Conservation (phyloP, 2,329 filamentous ascomycete species). For the Chalaropsis ovoidea region DNA sequence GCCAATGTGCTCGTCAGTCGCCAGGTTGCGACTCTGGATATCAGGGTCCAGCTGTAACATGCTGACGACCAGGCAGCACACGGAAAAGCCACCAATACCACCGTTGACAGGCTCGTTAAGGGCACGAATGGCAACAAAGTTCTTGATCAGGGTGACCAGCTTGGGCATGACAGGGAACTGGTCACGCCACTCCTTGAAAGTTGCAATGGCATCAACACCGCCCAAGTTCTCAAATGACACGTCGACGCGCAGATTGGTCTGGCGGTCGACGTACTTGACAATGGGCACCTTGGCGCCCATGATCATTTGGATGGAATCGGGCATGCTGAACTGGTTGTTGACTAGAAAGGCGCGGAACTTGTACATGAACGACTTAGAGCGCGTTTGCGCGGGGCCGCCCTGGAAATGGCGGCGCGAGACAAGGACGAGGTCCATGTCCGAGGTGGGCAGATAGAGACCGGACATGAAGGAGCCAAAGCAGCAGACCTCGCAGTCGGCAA, state of each 20-base stretch:
- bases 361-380: conserved; percentile 48
- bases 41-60: conserved; percentile 72
- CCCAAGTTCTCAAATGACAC: conserved; percentile 89
- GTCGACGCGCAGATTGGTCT: conserved; percentile 75
- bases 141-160: conserved; percentile 80
- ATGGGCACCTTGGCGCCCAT: conserved; percentile 73
- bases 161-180: conserved; percentile 77
- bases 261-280: conserved; percentile 74
- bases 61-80: conserved; percentile 87
- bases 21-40: conserved; percentile 50
- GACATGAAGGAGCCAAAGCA: conserved; percentile 93
- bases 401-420: conserved; percentile 50
- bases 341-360: conserved; percentile 53
- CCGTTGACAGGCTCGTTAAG: conserved; percentile 87
- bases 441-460: conserved; percentile 58
- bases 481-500: conserved; percentile 52
- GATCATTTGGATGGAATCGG: conserved; percentile 56
- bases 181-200: conserved; percentile 68
- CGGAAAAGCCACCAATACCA: conserved; percentile 85
- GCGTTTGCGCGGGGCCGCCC: conserved; percentile 41
- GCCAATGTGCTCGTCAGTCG: conserved; percentile 59
- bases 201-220: conserved; percentile 68
- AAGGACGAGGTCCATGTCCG: conserved; percentile 89
- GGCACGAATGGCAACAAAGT: conserved; percentile 78
- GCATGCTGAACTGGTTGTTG: conserved; percentile 45